Evolutionary conservation across 257 asterid genomes (phyloP).

Genomic region (Nicotiana otophora): DNA sequence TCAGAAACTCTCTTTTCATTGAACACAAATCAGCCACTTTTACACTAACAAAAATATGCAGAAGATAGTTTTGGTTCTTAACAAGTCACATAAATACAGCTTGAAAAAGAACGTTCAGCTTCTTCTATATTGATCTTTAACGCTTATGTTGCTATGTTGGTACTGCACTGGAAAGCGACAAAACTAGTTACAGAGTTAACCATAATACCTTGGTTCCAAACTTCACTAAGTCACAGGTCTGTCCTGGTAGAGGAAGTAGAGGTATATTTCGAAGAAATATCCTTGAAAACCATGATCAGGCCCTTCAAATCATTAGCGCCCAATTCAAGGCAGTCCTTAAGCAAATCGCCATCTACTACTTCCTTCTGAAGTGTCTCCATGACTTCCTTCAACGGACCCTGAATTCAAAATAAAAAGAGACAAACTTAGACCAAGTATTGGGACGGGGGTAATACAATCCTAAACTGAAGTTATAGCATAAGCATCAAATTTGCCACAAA

Average conservation of each 20-base stretch:
- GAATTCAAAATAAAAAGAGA: conserved; percentile 19
- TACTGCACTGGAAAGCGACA: neutral
- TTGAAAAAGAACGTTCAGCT: neutral
- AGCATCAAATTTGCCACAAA: neutral
- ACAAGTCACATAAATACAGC: neutral
- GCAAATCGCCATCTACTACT: conserved; percentile 57
- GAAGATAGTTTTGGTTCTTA: neutral
- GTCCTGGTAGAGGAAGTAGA: conserved; percentile 30
- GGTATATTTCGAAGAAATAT: conserved; percentile 40
- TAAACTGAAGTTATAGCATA: neutral
- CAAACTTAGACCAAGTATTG: neutral
- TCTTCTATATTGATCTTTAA: neutral
- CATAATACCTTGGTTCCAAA: neutral
- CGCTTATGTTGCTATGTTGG: neutral
- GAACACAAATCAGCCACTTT: neutral
- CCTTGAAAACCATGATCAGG: conserved; percentile 48
- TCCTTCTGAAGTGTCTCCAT: conserved; percentile 53
- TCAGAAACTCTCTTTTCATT: neutral
- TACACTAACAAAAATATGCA: neutral
- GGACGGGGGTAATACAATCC: neutral
- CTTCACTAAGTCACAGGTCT: conserved; percentile 38
- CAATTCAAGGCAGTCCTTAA: conserved; percentile 73
- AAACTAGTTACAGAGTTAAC: neutral
- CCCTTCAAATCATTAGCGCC: conserved; percentile 55
- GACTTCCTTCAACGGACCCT: conserved; percentile 63